These are phyloP conservation scores for Dipodascus geniculatus DNA, from an alignment of 805 yeast genomes.

Conservation along the genomic window DNA sequence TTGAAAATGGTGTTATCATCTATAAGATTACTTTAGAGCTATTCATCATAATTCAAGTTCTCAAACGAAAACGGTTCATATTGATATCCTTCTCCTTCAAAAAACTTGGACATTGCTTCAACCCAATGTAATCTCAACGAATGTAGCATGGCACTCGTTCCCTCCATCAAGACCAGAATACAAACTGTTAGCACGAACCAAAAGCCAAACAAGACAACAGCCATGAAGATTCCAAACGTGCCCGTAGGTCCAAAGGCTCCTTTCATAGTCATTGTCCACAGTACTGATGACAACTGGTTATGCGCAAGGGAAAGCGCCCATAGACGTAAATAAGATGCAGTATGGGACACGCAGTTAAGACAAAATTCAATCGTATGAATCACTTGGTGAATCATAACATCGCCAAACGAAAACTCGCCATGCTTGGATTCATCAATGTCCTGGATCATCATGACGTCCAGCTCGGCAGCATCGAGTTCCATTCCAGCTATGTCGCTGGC, in stretches of 20 bases:
- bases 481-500: conserved; percentile 20
- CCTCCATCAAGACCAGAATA: conserved; percentile 94
- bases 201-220: conserved; percentile 76
- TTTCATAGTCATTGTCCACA: conserved; percentile 92
- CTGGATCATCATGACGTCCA: conserved; percentile 19
- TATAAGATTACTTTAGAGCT: background rate
- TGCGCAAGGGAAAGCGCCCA: conserved; percentile 98
- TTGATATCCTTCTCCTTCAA: conserved; percentile 91
- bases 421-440: conserved; percentile 30
- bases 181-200: conserved; percentile 91
- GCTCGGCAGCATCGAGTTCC: conserved; percentile 22
- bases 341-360: conserved; percentile 90
- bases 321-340: conserved; percentile 89
- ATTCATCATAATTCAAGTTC: background rate
- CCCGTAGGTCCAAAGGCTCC: conserved; percentile 67
- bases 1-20: no score
- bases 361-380: conserved; percentile 97
- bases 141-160: conserved; percentile 97
- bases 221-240: conserved; percentile 50
- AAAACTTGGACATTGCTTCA: conserved; percentile 96
- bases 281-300: conserved; percentile 83
- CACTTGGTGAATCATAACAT: conserved; percentile 91
- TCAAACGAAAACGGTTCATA: conserved; percentile 56
- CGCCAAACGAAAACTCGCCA: conserved; percentile 69
- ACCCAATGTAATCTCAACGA: conserved; percentile 98